These are phyloP conservation scores for Gilbertella persicaria DNA, from an alignment of 371 early-diverging fungal species.

Conservation along the genomic window DNA sequence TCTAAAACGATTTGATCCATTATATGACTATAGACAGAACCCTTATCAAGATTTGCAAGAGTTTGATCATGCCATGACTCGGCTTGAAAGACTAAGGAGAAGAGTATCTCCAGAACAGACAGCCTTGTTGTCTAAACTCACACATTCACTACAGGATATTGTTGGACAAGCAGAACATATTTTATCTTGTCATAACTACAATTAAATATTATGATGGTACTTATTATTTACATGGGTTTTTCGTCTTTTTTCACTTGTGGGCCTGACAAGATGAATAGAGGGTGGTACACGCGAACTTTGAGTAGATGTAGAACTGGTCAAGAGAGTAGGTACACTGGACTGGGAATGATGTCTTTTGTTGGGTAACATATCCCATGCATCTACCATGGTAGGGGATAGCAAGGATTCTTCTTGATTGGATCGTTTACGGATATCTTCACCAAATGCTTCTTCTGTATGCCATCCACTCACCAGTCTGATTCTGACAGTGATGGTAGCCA, in stretches of 20 bases:
- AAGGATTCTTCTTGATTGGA: background rate
- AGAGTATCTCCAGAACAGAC: slow-evolving; percentile 25
- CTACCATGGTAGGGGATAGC: slow-evolving; percentile 7
- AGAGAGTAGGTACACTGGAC: slow-evolving; percentile 21
- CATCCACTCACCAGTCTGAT: slow-evolving; percentile 46
- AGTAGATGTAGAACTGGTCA: slow-evolving; percentile 19
- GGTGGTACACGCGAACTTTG: slow-evolving; percentile 5
- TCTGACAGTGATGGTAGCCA: slow-evolving; percentile 38
- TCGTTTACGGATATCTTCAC: background rate
- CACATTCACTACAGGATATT: slow-evolving; percentile 24
- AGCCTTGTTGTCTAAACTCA: slow-evolving; percentile 16
- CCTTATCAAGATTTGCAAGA: slow-evolving; percentile 24
- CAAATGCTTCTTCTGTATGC: slow-evolving; percentile 22
- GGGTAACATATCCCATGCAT: slow-evolving; percentile 16
- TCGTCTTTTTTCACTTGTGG: background rate
- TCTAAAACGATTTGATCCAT: slow-evolving; percentile 23
- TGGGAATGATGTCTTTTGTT: slow-evolving; percentile 24
- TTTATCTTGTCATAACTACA: background rate
- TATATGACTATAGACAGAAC: slow-evolving; percentile 25
- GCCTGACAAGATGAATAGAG: slow-evolving; percentile 7
- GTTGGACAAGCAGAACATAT: slow-evolving; percentile 25
- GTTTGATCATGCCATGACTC: slow-evolving; percentile 28
- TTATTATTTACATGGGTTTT: background rate
- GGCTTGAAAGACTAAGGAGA: slow-evolving; percentile 26
- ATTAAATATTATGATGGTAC: background rate